A percentile compares a stretch with the other conserved stretches of the same genome.
Conservation (phyloP, 1,284 basidiomycete genomes). For the Naganishia liquefaciens region DNA sequence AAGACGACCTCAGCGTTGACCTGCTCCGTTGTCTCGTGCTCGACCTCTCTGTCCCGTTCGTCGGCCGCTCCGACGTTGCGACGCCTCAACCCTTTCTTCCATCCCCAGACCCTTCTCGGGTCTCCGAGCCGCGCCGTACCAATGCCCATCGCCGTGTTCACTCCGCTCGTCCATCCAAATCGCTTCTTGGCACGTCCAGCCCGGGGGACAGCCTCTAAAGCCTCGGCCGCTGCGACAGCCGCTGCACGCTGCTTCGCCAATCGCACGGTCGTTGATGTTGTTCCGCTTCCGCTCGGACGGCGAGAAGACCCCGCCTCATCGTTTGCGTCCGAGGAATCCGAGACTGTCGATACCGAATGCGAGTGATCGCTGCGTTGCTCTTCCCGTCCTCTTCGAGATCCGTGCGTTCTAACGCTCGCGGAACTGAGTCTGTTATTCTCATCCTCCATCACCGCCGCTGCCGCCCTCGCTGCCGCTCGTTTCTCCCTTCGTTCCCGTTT, state of each 20-base stretch:
- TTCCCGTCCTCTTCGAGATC: no score
- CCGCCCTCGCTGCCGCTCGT: slow-evolving; percentile 28
- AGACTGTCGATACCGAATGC: slow-evolving; percentile 11
- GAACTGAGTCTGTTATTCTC: background rate
- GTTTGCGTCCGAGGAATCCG: slow-evolving; percentile 17
- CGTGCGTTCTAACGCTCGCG: no score
- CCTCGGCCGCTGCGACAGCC: slow-evolving; percentile 1
- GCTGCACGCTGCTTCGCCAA: slow-evolving; percentile 14
- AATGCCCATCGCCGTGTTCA: slow-evolving; percentile 1
- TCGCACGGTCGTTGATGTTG: slow-evolving; percentile 15
- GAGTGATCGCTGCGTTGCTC: background rate
- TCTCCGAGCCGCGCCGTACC: slow-evolving; percentile 16
- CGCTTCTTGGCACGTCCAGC: slow-evolving; percentile 24
- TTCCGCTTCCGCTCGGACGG: slow-evolving; percentile 5
- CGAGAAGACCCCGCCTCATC: slow-evolving; percentile 9
- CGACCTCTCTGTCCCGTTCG: background rate
- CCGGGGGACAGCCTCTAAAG: background rate
- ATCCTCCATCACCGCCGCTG: background rate
- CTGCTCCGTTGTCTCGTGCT: background rate
- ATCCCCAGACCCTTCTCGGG: slow-evolving; percentile 26
- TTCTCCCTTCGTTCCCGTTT: slow-evolving; percentile 30
- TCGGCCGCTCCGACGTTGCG: background rate
- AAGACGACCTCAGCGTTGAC: background rate
- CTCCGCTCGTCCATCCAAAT: slow-evolving; percentile 25
- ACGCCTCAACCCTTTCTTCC: slow-evolving; percentile 21